Percentiles rank a stretch among this genome's conserved stretches.
These are phyloP conservation scores for Tuber microsphaerosporum DNA, from an alignment of 495 filamentous ascomycete species.

Conservation along the genomic window DNA sequence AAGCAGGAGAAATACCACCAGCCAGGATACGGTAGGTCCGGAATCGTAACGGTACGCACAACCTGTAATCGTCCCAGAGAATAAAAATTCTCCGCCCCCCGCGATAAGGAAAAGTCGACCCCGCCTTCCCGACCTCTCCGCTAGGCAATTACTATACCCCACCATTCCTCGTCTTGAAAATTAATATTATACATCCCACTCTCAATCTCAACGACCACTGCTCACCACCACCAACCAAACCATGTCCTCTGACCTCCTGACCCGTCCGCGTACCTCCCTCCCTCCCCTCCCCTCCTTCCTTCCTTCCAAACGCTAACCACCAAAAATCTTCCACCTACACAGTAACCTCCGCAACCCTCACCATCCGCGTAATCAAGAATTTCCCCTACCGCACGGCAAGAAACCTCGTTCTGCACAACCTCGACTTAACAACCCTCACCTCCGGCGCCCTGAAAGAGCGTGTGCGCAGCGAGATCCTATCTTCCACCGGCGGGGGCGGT, in stretches of 20 bases:
- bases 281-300: neutral
- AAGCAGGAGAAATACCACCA: neutral
- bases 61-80: no score
- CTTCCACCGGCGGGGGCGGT: constrained; percentile 11
- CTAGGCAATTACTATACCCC: neutral
- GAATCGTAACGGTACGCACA: neutral
- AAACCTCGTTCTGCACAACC: constrained; percentile 39
- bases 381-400: constrained; percentile 41
- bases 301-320: neutral
- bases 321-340: neutral
- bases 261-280: neutral
- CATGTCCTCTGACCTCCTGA: neutral
- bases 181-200: neutral
- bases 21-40: neutral
- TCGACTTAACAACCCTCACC: constrained; percentile 38
- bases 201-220: neutral
- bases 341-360: constrained; percentile 41
- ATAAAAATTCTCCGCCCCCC: neutral
- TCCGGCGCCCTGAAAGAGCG: constrained; percentile 38
- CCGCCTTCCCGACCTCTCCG: neutral
- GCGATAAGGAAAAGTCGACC: neutral
- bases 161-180: no score
- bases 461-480: constrained; percentile 11
- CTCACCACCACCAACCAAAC: neutral
- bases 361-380: constrained; percentile 41